Base-by-base conservation (phyloP, 2,329 filamentous ascomycete species). In the Colletotrichum orbiculare region DNA sequence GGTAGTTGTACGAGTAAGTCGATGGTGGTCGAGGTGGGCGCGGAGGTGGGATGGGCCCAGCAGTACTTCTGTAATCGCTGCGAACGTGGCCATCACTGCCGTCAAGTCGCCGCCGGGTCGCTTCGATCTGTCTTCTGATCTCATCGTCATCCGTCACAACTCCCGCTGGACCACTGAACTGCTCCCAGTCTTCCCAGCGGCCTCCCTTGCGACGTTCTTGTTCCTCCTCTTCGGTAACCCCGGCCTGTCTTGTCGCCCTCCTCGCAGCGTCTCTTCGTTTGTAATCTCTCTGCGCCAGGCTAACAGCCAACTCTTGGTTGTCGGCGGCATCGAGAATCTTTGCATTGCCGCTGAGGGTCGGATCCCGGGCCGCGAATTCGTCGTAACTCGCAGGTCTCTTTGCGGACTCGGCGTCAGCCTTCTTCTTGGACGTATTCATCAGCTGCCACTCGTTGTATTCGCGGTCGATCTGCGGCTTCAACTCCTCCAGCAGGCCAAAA, bases 391-490 rank as follows among this genome's bases (percentile, higher is more conserved):
- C 72, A n/a, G 62, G 67, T 11, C 60, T 69, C 7, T 60, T 64
- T 57, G 60, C 66, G 37, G 69, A 48, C 45, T 72, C 43, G 53
- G 66, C 12, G 46, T 49, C 63, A 68, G 67, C 58, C 57, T 70
- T 69, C 64, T 76, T 73, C 69, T 75, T 79, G 33, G 75, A 77
- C 8, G 81, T 78, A 48, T 83, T 79, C 80, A 84, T 80, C 60
- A 86, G 84, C 63, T 83, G 75, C 85, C 92, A 95, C 59, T 85
- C 83, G n/a, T 89, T 83, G 73, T 92, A 89, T 12, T 90, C 85
- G 67, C 84, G 85, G 49, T 91, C 88, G 58, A 99, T 91, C 15
- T 89, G 85, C 1, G 93, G 93, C 72, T 94, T 96, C 61, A 97
- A 83, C 8, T 83, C 79, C 76, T 97, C 94, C 37, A 99, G 82